Base-by-base conservation (phyloP, 176 grass and related monocot genomes). In the Aegilops bicornis region DNA sequence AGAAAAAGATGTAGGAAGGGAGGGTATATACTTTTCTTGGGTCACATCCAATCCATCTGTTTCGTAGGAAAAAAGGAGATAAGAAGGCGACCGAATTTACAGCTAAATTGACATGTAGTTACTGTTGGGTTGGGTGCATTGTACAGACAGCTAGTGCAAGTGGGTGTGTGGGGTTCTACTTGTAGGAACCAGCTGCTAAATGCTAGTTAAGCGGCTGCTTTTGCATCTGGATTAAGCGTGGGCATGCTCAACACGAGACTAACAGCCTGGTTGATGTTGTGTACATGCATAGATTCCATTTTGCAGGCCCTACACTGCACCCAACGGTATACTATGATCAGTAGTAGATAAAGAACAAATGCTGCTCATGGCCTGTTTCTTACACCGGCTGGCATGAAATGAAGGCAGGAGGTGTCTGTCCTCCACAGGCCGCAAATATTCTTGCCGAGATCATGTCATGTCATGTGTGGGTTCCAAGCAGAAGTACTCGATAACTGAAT, bases 101-200 rank as follows among this genome's bases (percentile, higher is more conserved):
- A 88, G 90, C 86, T 85, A 82, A 85, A 91, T 65, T 85, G 82
- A 76, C 54, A 78, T 88, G 86, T 88, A 81, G 23, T 40, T 54
- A 42, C 74, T 73, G 64, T 20, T 19, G 17, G 32, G 16, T 8
- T 59, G 56, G 56, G 65, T 30, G 36, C 60, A 61, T 52, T 81
- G 77, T 81, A 84, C 58, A 77, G 72, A 81, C 58, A 77, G 72
- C 35, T 66, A 58, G 30, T 47, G 32, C 37, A 76, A 80, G 45
- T 80, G 81, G 72, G 86, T 59, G 45, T 16, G n/a, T 7, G 70
- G 70, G 75, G 82, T 82, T 88, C 81, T 64, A 80, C 76, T 88
- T 88, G 29, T 31, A 76, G 85, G 81, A 87, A 87, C 60, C 76
- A 87, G 76, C 79, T 84, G 77, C 82, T 25, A 77, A 50, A 69